Evolutionary conservation across 1,139 yeast genomes (phyloP), one percentile per base, ranked within the genome.

Genomic region (Suhomyces taliae): DNA sequence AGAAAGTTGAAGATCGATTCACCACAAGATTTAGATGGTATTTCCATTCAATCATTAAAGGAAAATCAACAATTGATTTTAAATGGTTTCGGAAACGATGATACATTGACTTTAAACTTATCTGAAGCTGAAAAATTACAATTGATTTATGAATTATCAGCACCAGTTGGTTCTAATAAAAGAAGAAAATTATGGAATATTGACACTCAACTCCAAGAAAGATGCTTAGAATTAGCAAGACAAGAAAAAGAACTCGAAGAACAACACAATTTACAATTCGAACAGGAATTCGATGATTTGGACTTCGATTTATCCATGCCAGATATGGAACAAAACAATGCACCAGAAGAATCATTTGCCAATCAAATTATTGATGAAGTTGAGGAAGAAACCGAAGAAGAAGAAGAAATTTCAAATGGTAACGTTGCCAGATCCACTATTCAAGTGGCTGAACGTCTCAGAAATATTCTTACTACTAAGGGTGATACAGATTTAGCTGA

Each of bases 401-500:
- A 49, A 11, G 53, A 53, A 8, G 56, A 47, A 14, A 53, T 37
- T 14, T 39, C 48, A 8, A 49, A 48, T 8, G 64, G 58, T 6
- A 57, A 59, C 44, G 53, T 56, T 1, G 60, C 83, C 1, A 71
- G 74, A 54, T 69, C 83, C 4, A 82, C 90, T 0, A 67, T 72
- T 6, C 78, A 81, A 53, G 74, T 87, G 38, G 89, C 90, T 0
- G 64, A 64, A 8, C 74, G 76, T 14, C 64, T 85, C 39, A 70
- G 82, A 52, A 60, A 61, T 2, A 59, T 69, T 27, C 68, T 78
- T 42, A 56, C 53, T 1, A 60, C 50, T 6, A 44, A 47, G 27
- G 51, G 55, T 4, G 56, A 55, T 0, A 59, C 72, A 0, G 63
- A 67, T 0, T 77, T 84, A 50, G 61, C 71, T 4, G 65, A 69